Base-by-base conservation (phyloP, 768 basidiomycete species). In the Amanita molliuscula region DNA sequence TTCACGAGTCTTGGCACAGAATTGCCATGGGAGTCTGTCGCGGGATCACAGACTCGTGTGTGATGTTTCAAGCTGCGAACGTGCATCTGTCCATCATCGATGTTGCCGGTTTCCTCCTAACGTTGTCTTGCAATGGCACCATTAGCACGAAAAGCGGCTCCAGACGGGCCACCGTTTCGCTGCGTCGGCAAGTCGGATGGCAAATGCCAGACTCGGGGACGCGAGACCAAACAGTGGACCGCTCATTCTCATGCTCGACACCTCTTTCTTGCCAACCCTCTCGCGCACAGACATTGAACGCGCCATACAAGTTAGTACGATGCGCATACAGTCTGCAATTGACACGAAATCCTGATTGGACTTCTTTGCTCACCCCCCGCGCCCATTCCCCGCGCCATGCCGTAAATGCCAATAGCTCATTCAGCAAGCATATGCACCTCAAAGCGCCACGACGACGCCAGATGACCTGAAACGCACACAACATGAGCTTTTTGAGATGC, bases 401-500 rank as follows among this genome's bases (percentile, higher is more conserved):
- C 44, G 44, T 25, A 37, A 20, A 23, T 16, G 31, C 10, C 36
- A 29, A 45, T 59, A 88, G 85, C 68, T 87, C 54, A 85, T 88
- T 55, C 78, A 78, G 53, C 77, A 79, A 59, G 81, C 81, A 6
- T 84, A 85, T 54, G 68, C 77, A 20, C 77, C 80, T 8, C 60
- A 69, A 15, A 68, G 73, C 16, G 62, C 67, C 35, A 59, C 63
- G 6, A 65, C 77, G 0, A 74, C 76, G 29, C 72, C 80, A 1
- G 82, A 82, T 20, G 72, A 76, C 20, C 74, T 85, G 48, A 78
- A 79, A 26, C 72, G 73, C 18, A 67, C 82, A 5, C 86, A 88
- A 58, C 78, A 78, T 47, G 82, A 87, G 52, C 74, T 88, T 4
- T 84, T 84, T 54, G 82, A 86, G 53, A 75, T 88, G 9, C 86